These are phyloP conservation scores for Roridomyces roridus DNA, from an alignment of 768 basidiomycete genomes.

Conservation along the genomic window DNA sequence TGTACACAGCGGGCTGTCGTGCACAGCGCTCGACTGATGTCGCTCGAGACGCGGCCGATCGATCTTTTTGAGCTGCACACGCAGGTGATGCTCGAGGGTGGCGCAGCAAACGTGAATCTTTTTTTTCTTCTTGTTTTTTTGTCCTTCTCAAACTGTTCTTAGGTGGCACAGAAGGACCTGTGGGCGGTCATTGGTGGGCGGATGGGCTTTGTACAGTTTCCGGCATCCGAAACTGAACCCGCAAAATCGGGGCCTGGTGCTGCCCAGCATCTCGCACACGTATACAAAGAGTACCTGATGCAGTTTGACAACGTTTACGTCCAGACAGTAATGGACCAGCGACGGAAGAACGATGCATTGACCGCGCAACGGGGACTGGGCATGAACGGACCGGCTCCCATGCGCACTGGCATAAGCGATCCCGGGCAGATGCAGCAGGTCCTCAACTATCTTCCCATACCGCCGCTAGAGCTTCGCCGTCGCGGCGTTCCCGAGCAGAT, in stretches of 20 bases:
- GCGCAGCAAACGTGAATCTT: slow-evolving; percentile 49
- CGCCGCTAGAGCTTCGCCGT: slow-evolving; percentile 57
- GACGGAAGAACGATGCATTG: slow-evolving; percentile 29
- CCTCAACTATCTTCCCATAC: slow-evolving; percentile 52
- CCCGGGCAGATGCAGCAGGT: slow-evolving; percentile 49
- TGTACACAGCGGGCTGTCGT: slow-evolving; percentile 47
- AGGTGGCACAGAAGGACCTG: slow-evolving; percentile 62
- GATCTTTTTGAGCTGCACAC: slow-evolving; percentile 66
- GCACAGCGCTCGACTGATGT: slow-evolving; percentile 47
- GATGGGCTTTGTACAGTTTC: slow-evolving; percentile 70
- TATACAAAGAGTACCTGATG: slow-evolving; percentile 64
- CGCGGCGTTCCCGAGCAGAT: slow-evolving; percentile 54
- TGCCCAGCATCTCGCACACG: slow-evolving; percentile 62
- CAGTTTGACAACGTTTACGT: slow-evolving; percentile 65
- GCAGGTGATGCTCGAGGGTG: slow-evolving; percentile 65
- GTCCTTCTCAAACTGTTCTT: slow-evolving; percentile 17
- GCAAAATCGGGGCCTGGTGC: slow-evolving; percentile 65
- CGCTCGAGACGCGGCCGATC: slow-evolving; percentile 60
- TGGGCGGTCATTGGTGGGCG: slow-evolving; percentile 75
- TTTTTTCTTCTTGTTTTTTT: background rate
- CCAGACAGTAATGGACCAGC: slow-evolving; percentile 43
- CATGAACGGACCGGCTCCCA: background rate
- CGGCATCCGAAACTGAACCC: slow-evolving; percentile 64
- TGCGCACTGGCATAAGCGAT: slow-evolving; percentile 22
- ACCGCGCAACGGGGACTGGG: slow-evolving; percentile 8